These are phyloP conservation scores for Fusarium subglutinans DNA, from an alignment of 2,329 filamentous ascomycete genomes.

Conservation along the genomic window DNA sequence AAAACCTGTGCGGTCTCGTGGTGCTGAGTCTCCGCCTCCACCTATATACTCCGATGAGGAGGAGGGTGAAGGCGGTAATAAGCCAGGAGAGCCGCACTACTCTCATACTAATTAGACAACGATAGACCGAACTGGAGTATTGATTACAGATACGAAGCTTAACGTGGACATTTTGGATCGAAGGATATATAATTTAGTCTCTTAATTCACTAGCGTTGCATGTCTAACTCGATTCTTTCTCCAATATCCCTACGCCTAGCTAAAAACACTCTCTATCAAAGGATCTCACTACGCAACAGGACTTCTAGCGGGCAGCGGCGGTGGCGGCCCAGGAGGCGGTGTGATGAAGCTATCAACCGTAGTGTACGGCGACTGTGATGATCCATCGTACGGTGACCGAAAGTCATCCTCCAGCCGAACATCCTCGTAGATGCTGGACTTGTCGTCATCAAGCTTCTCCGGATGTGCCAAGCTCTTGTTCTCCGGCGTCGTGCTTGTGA, in stretches of 20 bases:
- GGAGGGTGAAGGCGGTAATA: background rate
- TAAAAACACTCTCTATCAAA: background rate
- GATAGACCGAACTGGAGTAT: background rate
- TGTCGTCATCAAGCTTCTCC: background rate
- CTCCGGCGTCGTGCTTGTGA: background rate
- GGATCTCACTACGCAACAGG: background rate
- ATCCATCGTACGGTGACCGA: background rate
- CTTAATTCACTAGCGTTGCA: background rate
- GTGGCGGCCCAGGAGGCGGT: slow-evolving; percentile 6
- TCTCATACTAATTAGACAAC: background rate
- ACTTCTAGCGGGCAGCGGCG: slow-evolving; percentile 20
- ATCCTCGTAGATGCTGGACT: slow-evolving; percentile 29
- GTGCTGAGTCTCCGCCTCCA: background rate
- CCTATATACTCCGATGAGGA: background rate
- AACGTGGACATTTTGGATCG: background rate
- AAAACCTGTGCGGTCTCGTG: background rate
- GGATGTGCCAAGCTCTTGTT: background rate
- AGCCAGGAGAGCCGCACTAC: background rate
- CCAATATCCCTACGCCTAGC: background rate
- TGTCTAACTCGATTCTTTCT: background rate
- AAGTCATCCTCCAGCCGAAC: background rate
- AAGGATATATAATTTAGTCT: background rate
- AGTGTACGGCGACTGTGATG: background rate
- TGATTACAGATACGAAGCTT: background rate
- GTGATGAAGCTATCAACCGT: slow-evolving; percentile 4